phyloP scores from a whole-genome alignment of 805 yeast species.

The Peterozyma xylosa region DNA sequence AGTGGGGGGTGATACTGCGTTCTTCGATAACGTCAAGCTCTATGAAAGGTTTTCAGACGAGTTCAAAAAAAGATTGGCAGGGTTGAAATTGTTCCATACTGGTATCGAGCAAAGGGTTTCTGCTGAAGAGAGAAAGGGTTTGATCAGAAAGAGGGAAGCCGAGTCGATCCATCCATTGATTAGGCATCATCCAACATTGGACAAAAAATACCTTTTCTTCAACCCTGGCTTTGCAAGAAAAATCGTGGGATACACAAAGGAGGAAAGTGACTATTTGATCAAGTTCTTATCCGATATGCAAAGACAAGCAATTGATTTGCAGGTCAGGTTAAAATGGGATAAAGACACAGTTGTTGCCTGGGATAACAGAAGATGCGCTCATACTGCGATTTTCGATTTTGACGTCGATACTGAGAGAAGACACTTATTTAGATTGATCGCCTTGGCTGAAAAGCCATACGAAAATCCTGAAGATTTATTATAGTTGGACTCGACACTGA shows the following conservation, averaged over 20 bases:
- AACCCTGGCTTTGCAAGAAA: constrained; percentile 46
- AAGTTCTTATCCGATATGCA: constrained; percentile 28
- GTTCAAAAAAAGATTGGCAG: constrained; percentile 28
- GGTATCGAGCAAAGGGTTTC: constrained; percentile 36
- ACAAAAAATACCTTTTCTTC: constrained; percentile 35
- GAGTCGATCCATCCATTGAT: constrained; percentile 39
- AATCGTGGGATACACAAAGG: constrained; percentile 56
- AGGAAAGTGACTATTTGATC: constrained; percentile 52
- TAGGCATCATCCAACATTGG: constrained; percentile 43
- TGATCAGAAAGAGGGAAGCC: constrained; percentile 41
- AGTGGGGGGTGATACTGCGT: constrained; percentile 38
- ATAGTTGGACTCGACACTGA: too few relatives aligned
- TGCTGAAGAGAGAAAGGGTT: constrained; percentile 23
- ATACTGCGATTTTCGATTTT: constrained; percentile 46
- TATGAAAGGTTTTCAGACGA: constrained; percentile 41
- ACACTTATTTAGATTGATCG: constrained; percentile 7
- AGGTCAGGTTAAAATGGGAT: constrained; percentile 45
- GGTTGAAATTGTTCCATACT: constrained; percentile 40
- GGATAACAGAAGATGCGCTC: constrained; percentile 45
- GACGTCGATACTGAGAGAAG: constrained; percentile 24
- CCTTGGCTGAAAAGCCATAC: constrained; percentile 8
- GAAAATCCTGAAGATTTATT: not conserved
- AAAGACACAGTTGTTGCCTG: constrained; percentile 42
- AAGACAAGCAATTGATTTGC: constrained; percentile 26
- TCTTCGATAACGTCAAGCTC: constrained; percentile 38